These are phyloP conservation scores for Calocybe gambosa DNA, from an alignment of 1,284 basidiomycete genomes.

Conservation along the genomic window DNA sequence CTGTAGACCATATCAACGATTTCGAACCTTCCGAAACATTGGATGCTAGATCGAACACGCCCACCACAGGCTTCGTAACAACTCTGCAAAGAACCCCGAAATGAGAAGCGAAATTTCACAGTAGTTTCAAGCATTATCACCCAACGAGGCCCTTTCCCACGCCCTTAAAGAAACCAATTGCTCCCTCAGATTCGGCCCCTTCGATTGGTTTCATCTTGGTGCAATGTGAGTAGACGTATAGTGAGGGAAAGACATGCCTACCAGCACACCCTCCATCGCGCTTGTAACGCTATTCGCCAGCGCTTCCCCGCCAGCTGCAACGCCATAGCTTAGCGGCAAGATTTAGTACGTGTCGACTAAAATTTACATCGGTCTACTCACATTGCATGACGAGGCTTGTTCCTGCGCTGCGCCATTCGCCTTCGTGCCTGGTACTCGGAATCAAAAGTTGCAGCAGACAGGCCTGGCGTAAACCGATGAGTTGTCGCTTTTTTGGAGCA, in stretches of 20 bases:
- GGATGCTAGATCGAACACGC: slow-evolving; percentile 93
- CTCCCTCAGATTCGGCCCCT: slow-evolving; percentile 92
- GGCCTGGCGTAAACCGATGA: slow-evolving; percentile 42
- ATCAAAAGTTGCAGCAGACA: slow-evolving; percentile 96
- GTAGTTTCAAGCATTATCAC: slow-evolving; percentile 32
- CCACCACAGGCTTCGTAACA: slow-evolving; percentile 95
- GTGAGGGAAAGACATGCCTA: slow-evolving; percentile 32
- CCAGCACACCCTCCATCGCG: slow-evolving; percentile 93
- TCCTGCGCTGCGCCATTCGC: slow-evolving; percentile 84
- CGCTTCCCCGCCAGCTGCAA: slow-evolving; percentile 91
- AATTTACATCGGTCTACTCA: slow-evolving; percentile 30
- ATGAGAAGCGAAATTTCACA: slow-evolving; percentile 4
- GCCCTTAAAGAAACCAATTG: slow-evolving; percentile 96
- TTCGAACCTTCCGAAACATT: slow-evolving; percentile 84
- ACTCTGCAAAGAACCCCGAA: slow-evolving; percentile 41
- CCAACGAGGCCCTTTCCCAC: slow-evolving; percentile 96
- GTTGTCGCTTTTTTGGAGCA: not conserved
- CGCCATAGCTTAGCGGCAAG: slow-evolving; percentile 69
- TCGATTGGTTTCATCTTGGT: slow-evolving; percentile 88
- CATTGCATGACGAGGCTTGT: slow-evolving; percentile 95
- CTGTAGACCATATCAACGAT: not conserved
- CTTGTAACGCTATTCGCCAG: slow-evolving; percentile 92
- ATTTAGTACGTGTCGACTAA: slow-evolving; percentile 10
- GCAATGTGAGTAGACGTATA: not conserved
- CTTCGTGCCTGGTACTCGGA: slow-evolving; percentile 91